Conservation (phyloP, 2,329 filamentous ascomycete genomes). For the Grosmannia serpens region DNA sequence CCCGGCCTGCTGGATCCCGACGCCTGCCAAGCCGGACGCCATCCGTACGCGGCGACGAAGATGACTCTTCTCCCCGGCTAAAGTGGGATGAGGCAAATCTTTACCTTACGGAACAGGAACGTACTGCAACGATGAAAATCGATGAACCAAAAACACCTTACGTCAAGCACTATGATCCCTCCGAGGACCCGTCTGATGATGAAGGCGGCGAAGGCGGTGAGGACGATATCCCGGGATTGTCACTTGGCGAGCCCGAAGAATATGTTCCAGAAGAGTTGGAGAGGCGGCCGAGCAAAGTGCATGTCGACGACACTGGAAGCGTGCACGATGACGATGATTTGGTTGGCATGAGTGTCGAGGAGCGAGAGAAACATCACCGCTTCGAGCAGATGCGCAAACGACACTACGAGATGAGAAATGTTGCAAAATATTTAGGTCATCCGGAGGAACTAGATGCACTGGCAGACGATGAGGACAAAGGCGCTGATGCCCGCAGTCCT, state of each 20-base stretch:
- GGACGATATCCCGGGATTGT: slow-evolving; percentile 84
- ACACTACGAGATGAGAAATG: slow-evolving; percentile 98
- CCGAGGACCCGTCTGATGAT: slow-evolving; percentile 75
- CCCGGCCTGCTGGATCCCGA: slow-evolving; percentile 55
- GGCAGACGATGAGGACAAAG: slow-evolving; percentile 42
- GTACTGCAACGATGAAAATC: slow-evolving; percentile 95
- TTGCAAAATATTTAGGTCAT: slow-evolving; percentile 75
- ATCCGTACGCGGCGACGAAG: slow-evolving; percentile 30
- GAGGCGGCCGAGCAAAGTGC: slow-evolving; percentile 57
- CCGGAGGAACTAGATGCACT: slow-evolving; percentile 54
- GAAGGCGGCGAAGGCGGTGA: slow-evolving; percentile 39
- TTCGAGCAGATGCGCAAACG: slow-evolving; percentile 90
- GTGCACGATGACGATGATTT: slow-evolving; percentile 45
- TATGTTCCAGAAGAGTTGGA: slow-evolving; percentile 36
- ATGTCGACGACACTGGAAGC: slow-evolving; percentile 50
- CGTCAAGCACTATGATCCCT: slow-evolving; percentile 80
- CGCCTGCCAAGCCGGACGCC: slow-evolving; percentile 50
- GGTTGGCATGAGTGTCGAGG: slow-evolving; percentile 52
- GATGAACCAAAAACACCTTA: slow-evolving; percentile 97
- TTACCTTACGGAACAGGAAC: slow-evolving; percentile 93
- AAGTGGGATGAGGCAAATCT: slow-evolving; percentile 99
- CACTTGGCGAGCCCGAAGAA: slow-evolving; percentile 86
- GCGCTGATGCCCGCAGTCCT: slow-evolving; percentile 15
- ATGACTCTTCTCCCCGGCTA: slow-evolving; percentile 58
- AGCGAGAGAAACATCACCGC: slow-evolving; percentile 78